phyloP scores from a whole-genome alignment of 805 yeast genomes.

The Kazachstania viticola region DNA sequence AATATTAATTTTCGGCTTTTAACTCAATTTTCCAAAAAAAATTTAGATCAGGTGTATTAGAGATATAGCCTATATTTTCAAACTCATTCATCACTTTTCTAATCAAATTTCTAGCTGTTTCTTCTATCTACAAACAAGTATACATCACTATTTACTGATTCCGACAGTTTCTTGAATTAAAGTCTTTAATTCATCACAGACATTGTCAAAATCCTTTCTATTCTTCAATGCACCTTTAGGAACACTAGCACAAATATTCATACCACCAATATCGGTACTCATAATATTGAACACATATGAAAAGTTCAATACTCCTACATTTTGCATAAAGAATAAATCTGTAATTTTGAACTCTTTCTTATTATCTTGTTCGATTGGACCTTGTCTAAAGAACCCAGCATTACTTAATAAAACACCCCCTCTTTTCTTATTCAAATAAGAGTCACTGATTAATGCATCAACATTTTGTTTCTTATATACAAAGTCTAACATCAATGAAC shows the following conservation, averaged over 20 bases:
- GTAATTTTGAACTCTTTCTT: conserved; percentile 3
- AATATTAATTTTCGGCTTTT: too few relatives aligned
- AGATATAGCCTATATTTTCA: too few relatives aligned
- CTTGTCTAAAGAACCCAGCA: conserved; percentile 9
- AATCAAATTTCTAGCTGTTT: too few relatives aligned
- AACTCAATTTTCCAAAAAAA: too few relatives aligned
- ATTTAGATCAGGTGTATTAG: too few relatives aligned
- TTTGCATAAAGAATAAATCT: conserved; percentile 16
- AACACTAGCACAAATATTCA: conserved; percentile 12
- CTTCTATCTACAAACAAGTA: too few relatives aligned
- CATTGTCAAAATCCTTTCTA: conserved; percentile 1
- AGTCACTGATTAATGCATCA: conserved; percentile 10
- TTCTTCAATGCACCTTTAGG: conserved; percentile 8
- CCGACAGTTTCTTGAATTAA: too few relatives aligned
- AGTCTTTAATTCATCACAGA: background rate
- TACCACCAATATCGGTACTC: conserved; percentile 15
- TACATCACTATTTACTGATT: too few relatives aligned
- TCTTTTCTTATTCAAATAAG: conserved; percentile 10
- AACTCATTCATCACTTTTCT: too few relatives aligned
- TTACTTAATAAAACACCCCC: conserved; percentile 20
- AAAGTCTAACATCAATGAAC: conserved; percentile 13
- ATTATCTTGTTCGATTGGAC: background rate
- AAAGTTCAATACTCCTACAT: conserved; percentile 15
- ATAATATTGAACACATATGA: conserved; percentile 11
- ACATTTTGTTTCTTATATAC: conserved; percentile 10